Percentiles rank a stretch among this genome's conserved stretches.
Conservation (phyloP, 108 stramenopile genomes). For the Pseudonitzschia multiseries region DNA sequence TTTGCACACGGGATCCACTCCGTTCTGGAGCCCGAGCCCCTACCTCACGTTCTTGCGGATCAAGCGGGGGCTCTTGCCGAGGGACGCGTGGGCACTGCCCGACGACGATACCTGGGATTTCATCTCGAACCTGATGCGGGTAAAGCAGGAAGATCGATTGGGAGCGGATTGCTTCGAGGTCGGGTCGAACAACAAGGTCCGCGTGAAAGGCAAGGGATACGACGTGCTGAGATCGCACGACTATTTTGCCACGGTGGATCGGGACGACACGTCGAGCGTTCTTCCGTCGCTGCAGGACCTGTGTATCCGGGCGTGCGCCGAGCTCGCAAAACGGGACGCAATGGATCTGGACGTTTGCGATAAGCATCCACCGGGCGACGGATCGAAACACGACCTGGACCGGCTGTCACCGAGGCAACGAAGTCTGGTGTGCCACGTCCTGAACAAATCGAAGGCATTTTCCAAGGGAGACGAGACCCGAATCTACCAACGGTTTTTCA, state of each 20-base stretch:
- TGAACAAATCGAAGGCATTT: constrained; percentile 68
- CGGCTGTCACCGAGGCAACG: constrained; percentile 57
- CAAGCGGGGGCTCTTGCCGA: constrained; percentile 50
- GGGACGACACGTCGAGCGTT: constrained; percentile 30
- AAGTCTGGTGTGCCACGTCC: constrained; percentile 67
- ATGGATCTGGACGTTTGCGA: constrained; percentile 66
- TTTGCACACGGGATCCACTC: constrained; percentile 70
- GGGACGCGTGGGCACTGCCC: constrained; percentile 51
- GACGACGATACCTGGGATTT: constrained; percentile 85
- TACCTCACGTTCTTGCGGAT: constrained; percentile 89
- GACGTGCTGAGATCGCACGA: constrained; percentile 31
- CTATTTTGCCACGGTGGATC: constrained; percentile 22
- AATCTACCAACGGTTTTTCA: constrained; percentile 76
- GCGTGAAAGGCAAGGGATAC: constrained; percentile 22
- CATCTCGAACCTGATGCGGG: constrained; percentile 55
- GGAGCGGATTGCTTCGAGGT: constrained; percentile 73
- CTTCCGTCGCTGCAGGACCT: constrained; percentile 80
- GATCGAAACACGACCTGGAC: constrained; percentile 58
- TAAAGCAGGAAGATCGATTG: constrained; percentile 63
- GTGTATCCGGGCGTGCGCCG: constrained; percentile 72
- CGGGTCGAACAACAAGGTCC: constrained; percentile 20
- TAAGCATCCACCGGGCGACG: constrained; percentile 76
- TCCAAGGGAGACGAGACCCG: constrained; percentile 59
- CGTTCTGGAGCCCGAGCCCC: constrained; percentile 83
- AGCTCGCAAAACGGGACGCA: constrained; percentile 60